These are phyloP conservation scores for Austroboletus niveus DNA, from an alignment of 1,284 basidiomycete species.

Conservation along the genomic window DNA sequence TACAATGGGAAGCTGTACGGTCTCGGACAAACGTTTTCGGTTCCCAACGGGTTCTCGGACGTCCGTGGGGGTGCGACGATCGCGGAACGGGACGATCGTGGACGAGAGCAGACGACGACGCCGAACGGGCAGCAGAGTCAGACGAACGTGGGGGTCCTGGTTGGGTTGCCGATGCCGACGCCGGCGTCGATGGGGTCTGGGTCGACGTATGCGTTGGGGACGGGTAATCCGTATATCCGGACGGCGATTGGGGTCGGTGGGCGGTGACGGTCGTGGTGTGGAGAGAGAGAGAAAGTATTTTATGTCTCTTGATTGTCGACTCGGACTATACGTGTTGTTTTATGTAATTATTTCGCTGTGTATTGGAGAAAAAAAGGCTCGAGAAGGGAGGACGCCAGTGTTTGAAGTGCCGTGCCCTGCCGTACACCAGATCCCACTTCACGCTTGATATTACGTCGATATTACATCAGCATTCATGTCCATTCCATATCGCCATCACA, in stretches of 20 bases:
- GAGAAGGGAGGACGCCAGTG: too few relatives aligned
- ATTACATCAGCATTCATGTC: too few relatives aligned
- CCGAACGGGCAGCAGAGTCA: conserved; percentile 36
- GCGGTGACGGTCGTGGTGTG: conserved; percentile 36
- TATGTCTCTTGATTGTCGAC: conserved; percentile 14
- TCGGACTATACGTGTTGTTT: conserved; percentile 17
- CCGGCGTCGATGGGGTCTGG: conserved; percentile 33
- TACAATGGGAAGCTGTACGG: conserved; percentile 78
- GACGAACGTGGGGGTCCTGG: conserved; percentile 33
- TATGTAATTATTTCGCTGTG: conserved; percentile 24
- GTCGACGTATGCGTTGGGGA: conserved; percentile 56
- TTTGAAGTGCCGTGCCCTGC: too few relatives aligned
- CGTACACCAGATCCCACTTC: too few relatives aligned
- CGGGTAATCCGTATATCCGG: conserved; percentile 62
- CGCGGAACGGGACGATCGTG: conserved; percentile 74
- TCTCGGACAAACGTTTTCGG: conserved; percentile 71
- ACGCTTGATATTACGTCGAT: too few relatives aligned
- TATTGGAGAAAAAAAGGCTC: conserved; percentile 2
- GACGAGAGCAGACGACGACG: conserved; percentile 22
- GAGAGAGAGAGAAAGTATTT: conserved; percentile 9
- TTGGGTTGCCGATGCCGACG: conserved; percentile 36
- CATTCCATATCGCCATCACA: conserved; percentile 10
- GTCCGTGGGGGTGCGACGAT: conserved; percentile 67
- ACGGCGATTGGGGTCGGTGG: conserved; percentile 61
- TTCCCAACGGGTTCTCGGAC: conserved; percentile 63